Percentiles rank a stretch among this genome's conserved stretches.
phyloP scores from a whole-genome alignment of 306 rosid species.

The Sicyos edulis region DNA sequence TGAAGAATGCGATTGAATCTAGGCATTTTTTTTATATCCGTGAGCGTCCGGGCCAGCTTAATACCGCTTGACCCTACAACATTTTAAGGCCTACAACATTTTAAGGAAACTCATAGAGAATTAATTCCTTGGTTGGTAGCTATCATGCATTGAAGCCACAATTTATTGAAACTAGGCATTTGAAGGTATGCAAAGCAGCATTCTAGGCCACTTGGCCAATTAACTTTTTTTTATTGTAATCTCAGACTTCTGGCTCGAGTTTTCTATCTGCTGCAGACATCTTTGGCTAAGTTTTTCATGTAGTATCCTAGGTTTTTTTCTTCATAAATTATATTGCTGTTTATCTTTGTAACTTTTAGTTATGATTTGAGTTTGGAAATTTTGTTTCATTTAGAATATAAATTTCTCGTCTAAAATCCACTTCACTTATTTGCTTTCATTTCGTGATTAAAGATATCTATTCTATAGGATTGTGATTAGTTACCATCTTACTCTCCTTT shows the following conservation, averaged over 20 bases:
- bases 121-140: no score
- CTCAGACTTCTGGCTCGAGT: constrained; percentile 1
- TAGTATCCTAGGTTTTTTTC: not conserved
- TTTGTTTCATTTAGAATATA: not conserved
- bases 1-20: constrained; percentile 2
- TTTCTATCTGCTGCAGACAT: not conserved
- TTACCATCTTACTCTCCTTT: not conserved
- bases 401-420: not conserved
- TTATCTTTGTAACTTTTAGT: not conserved
- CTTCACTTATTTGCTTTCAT: not conserved
- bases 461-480: not conserved
- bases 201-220: not conserved
- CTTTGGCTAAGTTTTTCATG: not conserved
- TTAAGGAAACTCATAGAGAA: no score
- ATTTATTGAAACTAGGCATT: not conserved
- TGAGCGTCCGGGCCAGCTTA: no score
- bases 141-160: no score
- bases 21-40: no score
- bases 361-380: not conserved
- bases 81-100: no score
- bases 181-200: not conserved
- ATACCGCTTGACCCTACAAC: no score
- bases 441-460: not conserved
- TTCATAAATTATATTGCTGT: not conserved
- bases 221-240: not conserved